Evolutionary conservation across 148 eudicot genomes (phyloP).

Genomic region (Polygonum aviculare): DNA sequence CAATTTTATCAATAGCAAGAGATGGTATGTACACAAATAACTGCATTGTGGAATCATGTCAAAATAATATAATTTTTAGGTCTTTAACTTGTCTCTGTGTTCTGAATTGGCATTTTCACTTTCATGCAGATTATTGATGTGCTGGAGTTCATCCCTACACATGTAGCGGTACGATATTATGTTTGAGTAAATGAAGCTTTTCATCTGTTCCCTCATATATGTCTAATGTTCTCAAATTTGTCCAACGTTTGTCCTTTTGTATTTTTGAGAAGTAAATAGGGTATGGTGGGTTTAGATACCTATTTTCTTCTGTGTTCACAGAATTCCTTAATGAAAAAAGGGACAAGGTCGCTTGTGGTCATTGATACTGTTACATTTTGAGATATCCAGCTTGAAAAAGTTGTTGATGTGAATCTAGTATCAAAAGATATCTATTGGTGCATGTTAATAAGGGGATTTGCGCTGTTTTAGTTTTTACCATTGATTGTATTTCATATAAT

Average conservation of each 20-base stretch:
- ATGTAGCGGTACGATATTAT: constrained; percentile 63
- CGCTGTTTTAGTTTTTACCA: neutral
- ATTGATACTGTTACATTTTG: neutral
- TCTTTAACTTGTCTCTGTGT: neutral
- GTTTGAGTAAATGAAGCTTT: neutral
- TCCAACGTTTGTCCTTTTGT: neutral
- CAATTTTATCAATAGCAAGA: neutral
- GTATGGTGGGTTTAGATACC: neutral
- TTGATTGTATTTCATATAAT: neutral
- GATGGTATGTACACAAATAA: neutral
- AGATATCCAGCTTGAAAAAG: neutral
- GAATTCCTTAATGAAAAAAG: neutral
- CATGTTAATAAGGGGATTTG: neutral
- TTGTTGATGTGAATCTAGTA: neutral
- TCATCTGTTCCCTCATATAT: neutral
- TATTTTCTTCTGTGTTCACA: neutral
- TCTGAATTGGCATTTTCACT: constrained; percentile 1
- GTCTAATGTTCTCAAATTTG: neutral
- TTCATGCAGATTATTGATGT: constrained; percentile 92
- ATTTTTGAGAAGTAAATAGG: neutral
- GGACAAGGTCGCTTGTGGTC: neutral
- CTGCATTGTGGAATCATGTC: neutral
- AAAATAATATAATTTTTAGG: neutral
- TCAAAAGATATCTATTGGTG: neutral
- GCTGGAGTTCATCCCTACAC: constrained; percentile 78